These are phyloP conservation scores for Fusarium solani-melongenae DNA, from an alignment of 2,329 filamentous ascomycete genomes.

Conservation along the genomic window DNA sequence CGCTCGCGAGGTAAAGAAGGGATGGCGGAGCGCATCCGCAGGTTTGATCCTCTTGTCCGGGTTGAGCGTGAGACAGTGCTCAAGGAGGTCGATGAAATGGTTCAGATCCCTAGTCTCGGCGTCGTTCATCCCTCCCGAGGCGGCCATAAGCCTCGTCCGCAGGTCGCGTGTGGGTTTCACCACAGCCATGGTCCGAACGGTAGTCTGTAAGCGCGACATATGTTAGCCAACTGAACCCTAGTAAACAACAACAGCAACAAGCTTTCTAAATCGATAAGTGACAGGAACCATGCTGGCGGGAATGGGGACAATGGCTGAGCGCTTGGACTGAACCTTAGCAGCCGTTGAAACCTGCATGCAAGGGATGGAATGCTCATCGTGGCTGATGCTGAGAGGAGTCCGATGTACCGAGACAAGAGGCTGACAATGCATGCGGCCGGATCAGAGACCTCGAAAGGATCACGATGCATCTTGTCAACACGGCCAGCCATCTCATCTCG, in stretches of 20 bases:
- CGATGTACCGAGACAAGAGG: slow-evolving; percentile 35
- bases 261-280: slow-evolving; percentile 26
- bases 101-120: slow-evolving; percentile 81
- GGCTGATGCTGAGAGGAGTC: slow-evolving; percentile 27
- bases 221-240: slow-evolving; percentile 34
- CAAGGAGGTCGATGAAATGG: slow-evolving; percentile 86
- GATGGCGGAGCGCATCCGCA: slow-evolving; percentile 86
- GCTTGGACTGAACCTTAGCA: slow-evolving; percentile 18
- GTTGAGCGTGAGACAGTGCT: slow-evolving; percentile 88
- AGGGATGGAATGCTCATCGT: slow-evolving; percentile 37
- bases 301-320: slow-evolving; percentile 27
- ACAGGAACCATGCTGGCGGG: slow-evolving; percentile 8
- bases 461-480: slow-evolving; percentile 18
- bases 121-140: slow-evolving; percentile 78
- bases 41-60: slow-evolving; percentile 93
- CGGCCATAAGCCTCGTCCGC: slow-evolving; percentile 80
- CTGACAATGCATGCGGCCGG: slow-evolving; percentile 29
- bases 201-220: slow-evolving; percentile 61
- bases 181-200: slow-evolving; percentile 73
- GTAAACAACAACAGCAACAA: not conserved
- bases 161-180: slow-evolving; percentile 85
- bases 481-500: slow-evolving; percentile 11
- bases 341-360: slow-evolving; percentile 33
- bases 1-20: slow-evolving; percentile 74
- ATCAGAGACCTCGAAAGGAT: slow-evolving; percentile 28